A percentile compares a stretch with the other conserved stretches of the same genome.
Conservation (phyloP, 768 basidiomycete genomes). For the Chalciporus sphaerocephalus region DNA sequence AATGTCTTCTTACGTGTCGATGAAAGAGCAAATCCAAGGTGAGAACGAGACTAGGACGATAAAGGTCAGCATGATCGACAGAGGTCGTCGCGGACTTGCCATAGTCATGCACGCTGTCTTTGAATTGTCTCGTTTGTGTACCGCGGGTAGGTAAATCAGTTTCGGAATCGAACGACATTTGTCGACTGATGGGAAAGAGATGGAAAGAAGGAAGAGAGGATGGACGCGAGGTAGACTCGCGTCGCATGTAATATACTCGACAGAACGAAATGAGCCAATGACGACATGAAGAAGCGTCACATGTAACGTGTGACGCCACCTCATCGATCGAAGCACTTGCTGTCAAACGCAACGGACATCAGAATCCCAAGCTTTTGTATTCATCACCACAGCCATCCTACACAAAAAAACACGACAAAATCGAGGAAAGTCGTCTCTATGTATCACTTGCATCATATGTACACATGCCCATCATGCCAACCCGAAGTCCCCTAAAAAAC, state of each 20-base stretch:
- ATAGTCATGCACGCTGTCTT: slow-evolving; percentile 41
- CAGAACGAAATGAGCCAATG: not conserved
- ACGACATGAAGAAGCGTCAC: not conserved
- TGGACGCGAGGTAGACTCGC: not conserved
- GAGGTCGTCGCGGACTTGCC: slow-evolving; percentile 24
- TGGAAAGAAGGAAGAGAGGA: not conserved
- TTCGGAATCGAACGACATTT: not conserved
- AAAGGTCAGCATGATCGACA: not conserved
- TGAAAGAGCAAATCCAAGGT: slow-evolving; percentile 43
- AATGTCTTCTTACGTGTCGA: slow-evolving; percentile 59
- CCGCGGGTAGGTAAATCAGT: not conserved
- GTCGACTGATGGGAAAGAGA: not conserved
- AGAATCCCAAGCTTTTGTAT: too few relatives aligned
- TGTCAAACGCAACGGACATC: too few relatives aligned
- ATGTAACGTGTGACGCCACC: not conserved
- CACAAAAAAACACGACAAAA: too few relatives aligned
- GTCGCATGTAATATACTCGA: not conserved
- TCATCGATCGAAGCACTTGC: too few relatives aligned
- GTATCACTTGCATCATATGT: not conserved
- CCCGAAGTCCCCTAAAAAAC: not conserved
- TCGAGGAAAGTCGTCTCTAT: too few relatives aligned
- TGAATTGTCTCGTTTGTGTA: slow-evolving; percentile 27
- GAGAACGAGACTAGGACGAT: slow-evolving; percentile 28
- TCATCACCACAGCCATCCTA: too few relatives aligned
- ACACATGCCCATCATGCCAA: not conserved